Conservation (phyloP, 306 rosid species). For the Abrus pulchellus region DNA sequence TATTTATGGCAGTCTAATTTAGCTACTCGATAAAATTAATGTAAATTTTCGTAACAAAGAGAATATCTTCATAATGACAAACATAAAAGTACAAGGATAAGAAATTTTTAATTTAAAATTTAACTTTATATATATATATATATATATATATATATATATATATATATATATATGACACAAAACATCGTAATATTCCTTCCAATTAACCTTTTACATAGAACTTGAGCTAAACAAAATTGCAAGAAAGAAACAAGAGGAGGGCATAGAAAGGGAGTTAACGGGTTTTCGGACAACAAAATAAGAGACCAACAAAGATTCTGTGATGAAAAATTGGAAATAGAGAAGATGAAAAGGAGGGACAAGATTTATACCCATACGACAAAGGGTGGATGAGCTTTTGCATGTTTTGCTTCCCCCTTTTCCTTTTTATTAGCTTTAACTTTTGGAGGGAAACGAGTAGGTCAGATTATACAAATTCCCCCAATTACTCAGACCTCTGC, state of each 20-base stretch:
- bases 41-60: not conserved
- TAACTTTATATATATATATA: too few relatives aligned
- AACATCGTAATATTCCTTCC: not conserved
- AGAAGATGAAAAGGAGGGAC: not conserved
- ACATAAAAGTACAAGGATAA: not conserved
- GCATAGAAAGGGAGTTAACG: not conserved
- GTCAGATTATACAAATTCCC: conserved; percentile 16
- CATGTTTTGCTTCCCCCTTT: conserved; percentile 4
- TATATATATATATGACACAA: not conserved
- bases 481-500: not conserved
- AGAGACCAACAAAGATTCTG: conserved; percentile 3
- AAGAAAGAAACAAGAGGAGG: not conserved
- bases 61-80: not conserved
- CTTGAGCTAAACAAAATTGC: not conserved
- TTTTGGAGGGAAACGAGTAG: conserved; percentile 29
- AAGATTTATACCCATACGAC: conserved; percentile 19
- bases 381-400: conserved; percentile 23
- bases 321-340: conserved; percentile 5
- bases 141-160: too few relatives aligned
- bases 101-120: not conserved
- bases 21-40: not conserved
- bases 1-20: not conserved
- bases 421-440: conserved; percentile 22
- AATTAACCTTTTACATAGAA: not conserved
- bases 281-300: not conserved